These are phyloP conservation scores for Boletellus ananas DNA, from an alignment of 768 basidiomycete species.

Conservation along the genomic window DNA sequence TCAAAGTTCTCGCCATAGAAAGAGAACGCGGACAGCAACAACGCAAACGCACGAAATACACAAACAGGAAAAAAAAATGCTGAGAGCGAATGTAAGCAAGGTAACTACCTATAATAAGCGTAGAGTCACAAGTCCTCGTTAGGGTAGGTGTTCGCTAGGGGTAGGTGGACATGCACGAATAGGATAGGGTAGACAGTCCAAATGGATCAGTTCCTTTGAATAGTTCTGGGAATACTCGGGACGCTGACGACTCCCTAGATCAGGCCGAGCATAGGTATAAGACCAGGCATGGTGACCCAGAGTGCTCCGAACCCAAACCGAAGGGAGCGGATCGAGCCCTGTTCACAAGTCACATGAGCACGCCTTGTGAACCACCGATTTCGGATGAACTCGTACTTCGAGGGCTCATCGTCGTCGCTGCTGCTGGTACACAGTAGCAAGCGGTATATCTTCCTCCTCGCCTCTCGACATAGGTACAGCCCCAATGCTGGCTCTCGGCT, in stretches of 20 bases:
- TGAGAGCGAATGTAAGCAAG: constrained; percentile 26
- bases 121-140: constrained; percentile 21
- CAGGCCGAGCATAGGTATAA: constrained; percentile 8
- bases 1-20: not conserved
- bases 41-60: constrained; percentile 12
- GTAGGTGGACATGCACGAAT: constrained; percentile 22
- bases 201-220: constrained; percentile 15
- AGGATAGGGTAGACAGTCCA: constrained; percentile 22
- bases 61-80: constrained; percentile 13
- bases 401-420: constrained; percentile 50
- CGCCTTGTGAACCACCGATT: not conserved
- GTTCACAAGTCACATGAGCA: constrained; percentile 6
- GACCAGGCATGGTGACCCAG: constrained; percentile 1
- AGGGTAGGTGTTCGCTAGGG: constrained; percentile 18
- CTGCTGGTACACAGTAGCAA: constrained; percentile 71
- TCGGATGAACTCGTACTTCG: constrained; percentile 11
- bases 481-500: constrained; percentile 38
- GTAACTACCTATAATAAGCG: constrained; percentile 28
- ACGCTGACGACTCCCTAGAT: constrained; percentile 26
- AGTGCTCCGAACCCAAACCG: constrained; percentile 5
- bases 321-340: constrained; percentile 2
- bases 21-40: constrained; percentile 3
- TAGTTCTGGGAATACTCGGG: constrained; percentile 23
- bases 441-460: constrained; percentile 78
- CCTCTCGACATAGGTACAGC: constrained; percentile 32